A percentile compares a stretch with the other conserved stretches of the same genome.
phyloP scores from a whole-genome alignment of 306 rosid genomes.

The Morella rubra region DNA sequence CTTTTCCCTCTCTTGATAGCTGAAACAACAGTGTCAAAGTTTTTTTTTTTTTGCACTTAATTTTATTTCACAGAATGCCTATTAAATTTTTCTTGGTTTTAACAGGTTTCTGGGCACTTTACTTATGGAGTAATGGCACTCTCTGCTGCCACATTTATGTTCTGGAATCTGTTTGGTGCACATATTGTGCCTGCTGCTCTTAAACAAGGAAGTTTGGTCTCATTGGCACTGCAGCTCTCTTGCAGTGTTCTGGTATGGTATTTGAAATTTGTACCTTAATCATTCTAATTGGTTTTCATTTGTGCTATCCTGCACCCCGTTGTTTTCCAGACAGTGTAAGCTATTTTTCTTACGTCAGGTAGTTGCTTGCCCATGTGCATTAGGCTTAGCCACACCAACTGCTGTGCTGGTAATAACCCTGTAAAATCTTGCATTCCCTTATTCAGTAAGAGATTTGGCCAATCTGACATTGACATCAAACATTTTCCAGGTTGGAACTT shows the following conservation, averaged over 20 bases:
- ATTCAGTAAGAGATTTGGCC: constrained; percentile 16
- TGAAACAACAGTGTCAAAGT: neutral
- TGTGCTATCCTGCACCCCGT: neutral
- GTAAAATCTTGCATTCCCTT: constrained; percentile 6
- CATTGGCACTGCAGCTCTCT: constrained; percentile 94
- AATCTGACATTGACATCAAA: constrained; percentile 13
- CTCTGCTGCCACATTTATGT: constrained; percentile 77
- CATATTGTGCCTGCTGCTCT: constrained; percentile 65
- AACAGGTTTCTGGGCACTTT: constrained; percentile 93
- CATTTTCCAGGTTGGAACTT: constrained; percentile 83
- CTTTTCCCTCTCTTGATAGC: neutral
- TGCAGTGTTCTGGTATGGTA: constrained; percentile 92
- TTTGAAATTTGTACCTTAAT: neutral
- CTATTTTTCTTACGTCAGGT: constrained; percentile 56
- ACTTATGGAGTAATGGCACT: constrained; percentile 94
- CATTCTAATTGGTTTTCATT: neutral
- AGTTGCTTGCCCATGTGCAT: constrained; percentile 98
- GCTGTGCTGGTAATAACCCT: constrained; percentile 84
- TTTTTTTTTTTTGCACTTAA: neutral
- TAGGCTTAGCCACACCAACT: constrained; percentile 97
- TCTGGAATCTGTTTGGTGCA: constrained; percentile 79
- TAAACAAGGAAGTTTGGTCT: constrained; percentile 73
- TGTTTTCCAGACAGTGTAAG: neutral
- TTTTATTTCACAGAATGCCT: neutral
- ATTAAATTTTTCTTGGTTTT: constrained; percentile 20